Evolutionary conservation across 2,329 filamentous ascomycete genomes (phyloP), one percentile per base, ranked within the genome.

Genomic region (Nemania sp.): DNA sequence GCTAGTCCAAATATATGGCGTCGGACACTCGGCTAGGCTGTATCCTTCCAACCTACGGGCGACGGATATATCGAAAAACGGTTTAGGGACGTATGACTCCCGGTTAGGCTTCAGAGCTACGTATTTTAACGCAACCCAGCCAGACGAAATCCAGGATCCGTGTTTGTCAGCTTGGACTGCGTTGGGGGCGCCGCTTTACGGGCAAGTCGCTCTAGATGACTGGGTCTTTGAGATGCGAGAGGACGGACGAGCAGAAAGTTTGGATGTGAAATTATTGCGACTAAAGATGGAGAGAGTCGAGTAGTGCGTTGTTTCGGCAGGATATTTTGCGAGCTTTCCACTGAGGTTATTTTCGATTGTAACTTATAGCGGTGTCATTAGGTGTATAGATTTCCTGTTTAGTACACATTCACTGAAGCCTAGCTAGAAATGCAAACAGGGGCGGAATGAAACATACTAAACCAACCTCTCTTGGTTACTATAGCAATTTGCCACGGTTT

Each of bases 141-240:
- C 54, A 7, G 52, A 35, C 5, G 24, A 62, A 22, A 7, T 72
- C 6, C 27, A 72, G 41, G 70, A 72, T 38, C 66, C 68, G 11
- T 67, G 70, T 58, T 38, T 72, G 2, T 29, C 24, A 5, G 49
- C 63, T 10, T 71, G 68, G 69, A 71, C 69, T 11, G 64, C 66
- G 11, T 27, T 71, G 13, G 70, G 66, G 1, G 58, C 63, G 13
- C 66, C 64, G 7, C 29, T 51, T 3, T 72, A 69, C 45, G 68
- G 68, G 5, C 52, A 47, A 11, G 58, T 64, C 5, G 57, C 66
- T 35, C 45, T 71, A 5, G 70, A 72, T 58, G 68, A 72, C 20
- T 72, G 68, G 68, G 70, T 70, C 13, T 70, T 71, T 29, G 49
- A 67, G 18, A 69, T 72, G 64, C 29, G 62, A 15, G 70, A 72